Conservation (phyloP, 495 filamentous ascomycete species). For the Niebla homalea region DNA sequence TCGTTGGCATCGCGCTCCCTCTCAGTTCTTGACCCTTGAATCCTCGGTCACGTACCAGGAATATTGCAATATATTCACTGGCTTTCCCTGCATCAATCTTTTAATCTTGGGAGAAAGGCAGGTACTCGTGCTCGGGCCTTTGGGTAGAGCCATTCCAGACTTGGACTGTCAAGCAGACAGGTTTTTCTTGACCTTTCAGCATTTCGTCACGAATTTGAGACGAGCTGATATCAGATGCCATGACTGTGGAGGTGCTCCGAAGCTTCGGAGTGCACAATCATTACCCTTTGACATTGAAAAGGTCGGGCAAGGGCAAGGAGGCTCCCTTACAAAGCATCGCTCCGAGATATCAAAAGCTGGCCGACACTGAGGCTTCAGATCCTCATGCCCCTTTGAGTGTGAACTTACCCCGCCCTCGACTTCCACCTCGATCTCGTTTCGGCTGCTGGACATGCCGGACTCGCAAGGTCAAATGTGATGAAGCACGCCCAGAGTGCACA, state of each 20-base stretch:
- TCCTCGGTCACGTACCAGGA: no score
- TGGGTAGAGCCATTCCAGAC: no score
- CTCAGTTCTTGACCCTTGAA: no score
- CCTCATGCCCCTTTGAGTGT: conserved; percentile 10
- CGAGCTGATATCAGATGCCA: background rate
- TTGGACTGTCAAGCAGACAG: no score
- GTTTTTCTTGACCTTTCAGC: no score
- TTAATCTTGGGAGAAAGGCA: no score
- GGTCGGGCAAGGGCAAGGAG: background rate
- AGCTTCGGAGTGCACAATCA: background rate
- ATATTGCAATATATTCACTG: no score
- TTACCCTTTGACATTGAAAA: background rate
- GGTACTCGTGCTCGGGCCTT: no score
- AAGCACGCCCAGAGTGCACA: conserved; percentile 39
- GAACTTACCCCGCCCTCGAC: conserved; percentile 31
- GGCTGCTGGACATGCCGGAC: conserved; percentile 37
- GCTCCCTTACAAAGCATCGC: conserved; percentile 33
- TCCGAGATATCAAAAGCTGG: conserved; percentile 25
- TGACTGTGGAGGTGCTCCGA: background rate
- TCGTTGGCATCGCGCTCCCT: no score
- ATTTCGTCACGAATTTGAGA: no score
- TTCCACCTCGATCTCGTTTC: conserved; percentile 40
- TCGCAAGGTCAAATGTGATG: conserved; percentile 43
- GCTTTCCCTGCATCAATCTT: no score
- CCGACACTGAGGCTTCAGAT: conserved; percentile 1